These are phyloP conservation scores for Fusarium sp. DNA, from an alignment of 2,329 filamentous ascomycete species.

Conservation along the genomic window DNA sequence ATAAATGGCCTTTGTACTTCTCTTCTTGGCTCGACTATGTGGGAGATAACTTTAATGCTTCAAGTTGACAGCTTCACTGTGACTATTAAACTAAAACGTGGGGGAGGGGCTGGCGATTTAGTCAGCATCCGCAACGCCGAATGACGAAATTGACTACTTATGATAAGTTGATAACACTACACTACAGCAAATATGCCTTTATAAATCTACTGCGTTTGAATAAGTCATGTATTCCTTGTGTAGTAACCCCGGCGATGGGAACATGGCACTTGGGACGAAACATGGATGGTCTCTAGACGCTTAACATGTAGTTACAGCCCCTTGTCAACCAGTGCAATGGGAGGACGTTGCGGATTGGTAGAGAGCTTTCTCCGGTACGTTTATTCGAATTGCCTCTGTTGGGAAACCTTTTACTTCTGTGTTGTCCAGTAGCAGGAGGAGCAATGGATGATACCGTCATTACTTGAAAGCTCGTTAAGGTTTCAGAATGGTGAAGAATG, in stretches of 20 bases:
- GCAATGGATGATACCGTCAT: too few relatives aligned
- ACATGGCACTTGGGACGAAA: neutral
- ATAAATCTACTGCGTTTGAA: too few relatives aligned
- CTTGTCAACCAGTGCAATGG: neutral
- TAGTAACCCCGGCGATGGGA: too few relatives aligned
- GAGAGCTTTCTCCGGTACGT: neutral
- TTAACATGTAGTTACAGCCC: neutral
- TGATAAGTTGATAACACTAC: slow-evolving; percentile 2
- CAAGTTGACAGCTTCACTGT: slow-evolving; percentile 25
- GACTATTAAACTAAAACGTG: slow-evolving; percentile 15
- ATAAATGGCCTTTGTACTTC: neutral
- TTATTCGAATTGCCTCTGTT: neutral
- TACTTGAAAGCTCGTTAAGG: neutral
- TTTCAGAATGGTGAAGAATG: too few relatives aligned
- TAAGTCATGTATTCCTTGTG: too few relatives aligned
- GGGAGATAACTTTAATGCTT: slow-evolving; percentile 3
- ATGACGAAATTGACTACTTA: slow-evolving; percentile 31
- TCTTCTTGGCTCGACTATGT: neutral
- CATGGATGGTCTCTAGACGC: neutral
- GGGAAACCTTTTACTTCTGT: neutral
- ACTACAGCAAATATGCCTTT: too few relatives aligned
- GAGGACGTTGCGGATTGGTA: neutral
- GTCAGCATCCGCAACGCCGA: slow-evolving; percentile 42
- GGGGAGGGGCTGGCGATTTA: slow-evolving; percentile 39
- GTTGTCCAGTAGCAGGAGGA: too few relatives aligned